These are phyloP conservation scores for Crithidia brevicula DNA, from an alignment of 208 protist species.

Conservation along the genomic window DNA sequence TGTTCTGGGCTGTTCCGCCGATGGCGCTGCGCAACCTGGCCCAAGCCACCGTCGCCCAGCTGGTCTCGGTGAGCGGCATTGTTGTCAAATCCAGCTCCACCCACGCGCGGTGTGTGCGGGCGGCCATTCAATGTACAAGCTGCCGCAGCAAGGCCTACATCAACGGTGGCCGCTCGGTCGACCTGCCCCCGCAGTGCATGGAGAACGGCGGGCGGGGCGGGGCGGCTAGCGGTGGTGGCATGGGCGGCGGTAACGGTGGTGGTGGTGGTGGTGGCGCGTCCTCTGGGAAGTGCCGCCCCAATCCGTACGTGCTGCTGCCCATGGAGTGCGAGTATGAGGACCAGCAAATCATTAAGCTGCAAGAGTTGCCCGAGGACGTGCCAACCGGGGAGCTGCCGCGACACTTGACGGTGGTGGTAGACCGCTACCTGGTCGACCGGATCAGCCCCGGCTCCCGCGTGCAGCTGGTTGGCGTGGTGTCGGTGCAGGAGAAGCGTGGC, in stretches of 20 bases:
- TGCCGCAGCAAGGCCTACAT: slow-evolving; percentile 89
- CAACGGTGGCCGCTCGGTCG: slow-evolving; percentile 68
- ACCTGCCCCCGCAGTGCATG: slow-evolving; percentile 88
- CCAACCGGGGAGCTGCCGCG: slow-evolving; percentile 94
- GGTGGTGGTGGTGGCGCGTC: slow-evolving; percentile 9
- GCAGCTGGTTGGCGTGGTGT: slow-evolving; percentile 91
- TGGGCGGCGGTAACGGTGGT: slow-evolving; percentile 19
- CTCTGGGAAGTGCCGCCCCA: slow-evolving; percentile 79
- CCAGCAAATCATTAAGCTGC: slow-evolving; percentile 93
- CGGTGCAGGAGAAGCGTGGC: slow-evolving; percentile 84
- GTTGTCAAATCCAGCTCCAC: slow-evolving; percentile 87
- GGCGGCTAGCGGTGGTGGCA: slow-evolving; percentile 25
- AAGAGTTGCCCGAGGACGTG: slow-evolving; percentile 95
- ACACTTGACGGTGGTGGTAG: slow-evolving; percentile 86
- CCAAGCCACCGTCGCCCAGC: slow-evolving; percentile 73
- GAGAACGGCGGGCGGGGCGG: slow-evolving; percentile 67
- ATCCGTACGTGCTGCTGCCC: slow-evolving; percentile 94
- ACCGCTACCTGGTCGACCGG: slow-evolving; percentile 93
- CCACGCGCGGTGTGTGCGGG: slow-evolving; percentile 80
- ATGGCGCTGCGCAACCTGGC: slow-evolving; percentile 82
- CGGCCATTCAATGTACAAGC: slow-evolving; percentile 91
- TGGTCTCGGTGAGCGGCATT: slow-evolving; percentile 91
- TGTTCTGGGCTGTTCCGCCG: slow-evolving; percentile 86
- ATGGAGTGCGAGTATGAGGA: slow-evolving; percentile 95
- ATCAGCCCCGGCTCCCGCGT: slow-evolving; percentile 97